Evolutionary conservation across 2,329 filamentous ascomycete genomes (phyloP).

Genomic region (Nemania sp.): DNA sequence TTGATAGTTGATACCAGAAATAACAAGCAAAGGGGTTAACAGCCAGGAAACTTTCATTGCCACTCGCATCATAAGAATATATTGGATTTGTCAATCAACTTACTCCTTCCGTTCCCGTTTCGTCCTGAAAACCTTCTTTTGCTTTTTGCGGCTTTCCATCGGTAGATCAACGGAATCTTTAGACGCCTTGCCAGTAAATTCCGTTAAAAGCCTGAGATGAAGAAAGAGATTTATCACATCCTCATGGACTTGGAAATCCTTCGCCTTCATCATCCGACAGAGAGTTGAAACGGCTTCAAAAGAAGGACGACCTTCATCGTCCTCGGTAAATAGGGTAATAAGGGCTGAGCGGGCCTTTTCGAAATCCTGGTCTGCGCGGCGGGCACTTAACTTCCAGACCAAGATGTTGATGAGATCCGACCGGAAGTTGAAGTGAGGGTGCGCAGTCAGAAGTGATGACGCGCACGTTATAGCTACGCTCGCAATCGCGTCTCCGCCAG

Average conservation of each 20-base stretch:
- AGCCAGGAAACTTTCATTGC: no score
- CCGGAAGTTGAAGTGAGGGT: constrained; percentile 97
- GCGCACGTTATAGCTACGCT: constrained; percentile 83
- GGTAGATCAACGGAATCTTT: constrained; percentile 70
- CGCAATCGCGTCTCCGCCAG: constrained; percentile 56
- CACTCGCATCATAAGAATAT: no score
- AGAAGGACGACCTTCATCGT: constrained; percentile 87
- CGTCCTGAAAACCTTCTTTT: constrained; percentile 82
- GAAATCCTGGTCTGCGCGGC: constrained; percentile 73
- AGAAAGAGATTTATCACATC: constrained; percentile 88
- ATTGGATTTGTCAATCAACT: no score
- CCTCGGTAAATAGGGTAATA: constrained; percentile 79
- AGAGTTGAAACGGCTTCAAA: constrained; percentile 84
- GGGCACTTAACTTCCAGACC: constrained; percentile 77
- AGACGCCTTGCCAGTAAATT: constrained; percentile 84
- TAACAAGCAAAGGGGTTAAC: background rate
- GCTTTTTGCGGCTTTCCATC: constrained; percentile 64
- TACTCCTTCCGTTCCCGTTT: constrained; percentile 77
- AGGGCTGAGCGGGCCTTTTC: constrained; percentile 76
- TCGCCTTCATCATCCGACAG: constrained; percentile 92
- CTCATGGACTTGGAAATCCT: constrained; percentile 81
- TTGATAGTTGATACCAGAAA: background rate
- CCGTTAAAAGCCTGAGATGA: constrained; percentile 82
- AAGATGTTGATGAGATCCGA: constrained; percentile 85
- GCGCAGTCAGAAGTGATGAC: constrained; percentile 76